Base-by-base conservation (phyloP, 1,284 basidiomycete genomes). In the Sporisorium reilianum region DNA sequence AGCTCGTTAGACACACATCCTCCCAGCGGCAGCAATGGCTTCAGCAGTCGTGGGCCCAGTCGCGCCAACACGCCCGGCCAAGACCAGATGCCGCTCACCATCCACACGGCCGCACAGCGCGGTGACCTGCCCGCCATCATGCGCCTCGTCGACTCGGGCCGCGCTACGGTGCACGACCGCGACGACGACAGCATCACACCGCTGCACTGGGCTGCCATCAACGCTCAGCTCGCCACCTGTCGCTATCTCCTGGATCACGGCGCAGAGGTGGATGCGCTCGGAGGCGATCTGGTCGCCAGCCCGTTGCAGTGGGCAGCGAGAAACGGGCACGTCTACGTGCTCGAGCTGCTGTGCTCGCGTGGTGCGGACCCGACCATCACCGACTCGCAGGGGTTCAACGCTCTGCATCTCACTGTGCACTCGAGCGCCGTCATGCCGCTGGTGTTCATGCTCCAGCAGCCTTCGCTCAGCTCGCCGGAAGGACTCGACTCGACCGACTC, bases 281-380 rank as follows among this genome's bases (percentile, higher is more conserved):
- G 97, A 20, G 97, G 97, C 6, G 96, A 98, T 82, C 89, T 99
- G 32, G 88, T 91, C n/a, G 96, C 95, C 1, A 97, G 95, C 1
- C 95, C 97, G 0, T 88, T 99, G 87, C 96, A 98, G 85, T 99
- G 97, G 97, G 95, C 96, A 0, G 94, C 96, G 1, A 89, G 88
- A 83, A 96, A 95, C 79, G 97, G 96, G 5, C 95, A 97, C 86
- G 89, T 97, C 79, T 96, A 97, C 80, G 89, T 98, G 63, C 92
- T 98, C 36, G 94, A 98, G 77, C 88, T 98, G 23, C 89, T 99
- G 71, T 89, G 98, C 74, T 87, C 90, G 1, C 89, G 95, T 85
- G 92, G 91, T 65, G 95, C 96, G 41, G 95, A 99, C 87, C 96
- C 96, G 0, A 93, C 90, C 61, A 91, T 97, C 61, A 84, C 88